Evolutionary conservation across 75 land plant genomes (phyloP).

Genomic region (Picea sitchensis): DNA sequence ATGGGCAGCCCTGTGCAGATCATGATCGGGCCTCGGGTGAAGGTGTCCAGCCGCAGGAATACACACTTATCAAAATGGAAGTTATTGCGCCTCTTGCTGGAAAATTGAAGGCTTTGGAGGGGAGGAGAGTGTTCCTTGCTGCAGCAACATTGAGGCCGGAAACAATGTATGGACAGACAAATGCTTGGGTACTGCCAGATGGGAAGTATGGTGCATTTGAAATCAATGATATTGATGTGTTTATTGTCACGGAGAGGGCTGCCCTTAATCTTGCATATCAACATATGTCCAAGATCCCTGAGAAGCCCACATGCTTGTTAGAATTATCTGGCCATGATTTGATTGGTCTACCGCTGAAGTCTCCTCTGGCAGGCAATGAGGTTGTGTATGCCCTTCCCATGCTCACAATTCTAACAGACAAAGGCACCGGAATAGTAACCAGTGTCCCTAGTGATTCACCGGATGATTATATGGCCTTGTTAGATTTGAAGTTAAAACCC

Average conservation of each 20-base stretch:
- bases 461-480: slow-evolving; percentile 88
- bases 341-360: slow-evolving; percentile 70
- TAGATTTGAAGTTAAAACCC: slow-evolving; percentile 72
- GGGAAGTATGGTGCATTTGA: slow-evolving; percentile 95
- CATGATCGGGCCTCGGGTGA: slow-evolving; percentile 94
- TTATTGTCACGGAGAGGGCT: slow-evolving; percentile 64
- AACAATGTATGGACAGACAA: slow-evolving; percentile 97
- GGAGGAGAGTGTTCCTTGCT: slow-evolving; percentile 66
- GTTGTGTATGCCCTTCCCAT: slow-evolving; percentile 86
- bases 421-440: slow-evolving; percentile 93
- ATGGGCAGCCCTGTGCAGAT: slow-evolving; percentile 95
- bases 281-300: slow-evolving; percentile 51
- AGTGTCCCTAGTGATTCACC: slow-evolving; percentile 96
- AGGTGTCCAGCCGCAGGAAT: slow-evolving; percentile 92
- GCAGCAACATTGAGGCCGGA: slow-evolving; percentile 95
- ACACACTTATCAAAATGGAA: slow-evolving; percentile 82
- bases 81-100: slow-evolving; percentile 63
- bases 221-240: slow-evolving; percentile 82
- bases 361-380: slow-evolving; percentile 69
- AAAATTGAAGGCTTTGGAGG: slow-evolving; percentile 57
- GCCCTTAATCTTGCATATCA: slow-evolving; percentile 88
- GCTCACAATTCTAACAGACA: slow-evolving; percentile 75
- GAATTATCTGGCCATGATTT: slow-evolving; percentile 78
- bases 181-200: slow-evolving; percentile 87
- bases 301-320: slow-evolving; percentile 77